Conservation (phyloP, 495 filamentous ascomycete species). For the Arthonia radiata region DNA sequence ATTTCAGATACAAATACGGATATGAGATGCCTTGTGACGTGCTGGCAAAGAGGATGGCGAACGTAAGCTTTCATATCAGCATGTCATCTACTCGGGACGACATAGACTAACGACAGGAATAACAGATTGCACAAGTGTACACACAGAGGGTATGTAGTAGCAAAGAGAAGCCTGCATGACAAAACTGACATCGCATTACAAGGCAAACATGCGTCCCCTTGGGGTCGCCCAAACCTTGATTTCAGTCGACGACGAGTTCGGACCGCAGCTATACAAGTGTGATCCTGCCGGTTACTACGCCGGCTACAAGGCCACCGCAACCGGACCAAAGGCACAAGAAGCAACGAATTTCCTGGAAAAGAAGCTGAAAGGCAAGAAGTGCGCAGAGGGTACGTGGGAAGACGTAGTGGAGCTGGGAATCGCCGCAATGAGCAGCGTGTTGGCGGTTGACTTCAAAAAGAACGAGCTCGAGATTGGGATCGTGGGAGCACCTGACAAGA, state of each 20-base stretch:
- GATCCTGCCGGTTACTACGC: conserved; percentile 95
- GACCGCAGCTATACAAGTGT: conserved; percentile 95
- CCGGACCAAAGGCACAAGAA: conserved; percentile 94
- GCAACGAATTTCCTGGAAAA: conserved; percentile 94
- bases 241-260: conserved; percentile 74
- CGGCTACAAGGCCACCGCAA: conserved; percentile 92
- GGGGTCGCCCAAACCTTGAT: conserved; percentile 87
- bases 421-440: conserved; percentile 74
- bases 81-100: too few species aligned
- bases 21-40: conserved; percentile 99
- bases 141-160: conserved; percentile 58
- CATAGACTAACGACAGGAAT: too few species aligned
- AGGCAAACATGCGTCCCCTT: conserved; percentile 97
- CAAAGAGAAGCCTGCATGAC: conserved; percentile 1
- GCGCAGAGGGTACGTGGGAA: conserved; percentile 79
- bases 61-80: too few species aligned
- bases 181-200: conserved; percentile 6
- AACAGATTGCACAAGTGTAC: too few species aligned
- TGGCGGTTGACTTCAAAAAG: conserved; percentile 99
- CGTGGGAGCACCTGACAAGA: conserved; percentile 56
- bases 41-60: conserved; percentile 83
- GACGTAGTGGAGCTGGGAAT: conserved; percentile 95
- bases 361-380: conserved; percentile 99
- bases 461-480: conserved; percentile 93
- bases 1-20: conserved; percentile 94